Evolutionary conservation across 225 moss, liverwort and hornwort genomes (phyloP).

Genomic region (Pleurozium schreberi): DNA sequence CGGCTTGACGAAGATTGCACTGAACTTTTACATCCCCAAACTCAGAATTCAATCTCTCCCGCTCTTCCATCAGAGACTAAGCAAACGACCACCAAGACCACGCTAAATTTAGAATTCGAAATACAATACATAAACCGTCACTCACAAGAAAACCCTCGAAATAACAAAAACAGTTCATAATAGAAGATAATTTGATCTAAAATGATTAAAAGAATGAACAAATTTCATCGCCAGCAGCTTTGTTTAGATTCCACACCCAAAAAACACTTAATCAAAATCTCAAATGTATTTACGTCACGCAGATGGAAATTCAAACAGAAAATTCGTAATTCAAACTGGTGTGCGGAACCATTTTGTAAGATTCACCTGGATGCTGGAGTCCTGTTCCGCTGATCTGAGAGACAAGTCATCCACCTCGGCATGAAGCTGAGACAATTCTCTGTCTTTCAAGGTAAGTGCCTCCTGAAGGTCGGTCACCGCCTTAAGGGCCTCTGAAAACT

Average conservation of each 20-base stretch:
- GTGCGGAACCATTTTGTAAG: not conserved
- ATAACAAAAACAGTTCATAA: rapidly evolving
- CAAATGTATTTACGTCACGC: not conserved
- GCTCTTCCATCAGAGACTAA: conserved; percentile 31
- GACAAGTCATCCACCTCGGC: conserved; percentile 28
- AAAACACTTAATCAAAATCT: not conserved
- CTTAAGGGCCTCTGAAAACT: not conserved
- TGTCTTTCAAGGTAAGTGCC: conserved; percentile 23
- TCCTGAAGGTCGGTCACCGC: conserved; percentile 21
- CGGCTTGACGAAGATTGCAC: conserved; percentile 1
- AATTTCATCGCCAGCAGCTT: no score
- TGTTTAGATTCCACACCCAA: not conserved
- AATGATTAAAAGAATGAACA: not conserved
- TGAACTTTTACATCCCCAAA: conserved; percentile 5
- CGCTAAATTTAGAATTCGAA: not conserved
- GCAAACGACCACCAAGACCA: not conserved
- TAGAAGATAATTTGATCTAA: rapidly evolving
- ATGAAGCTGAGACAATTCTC: conserved; percentile 30
- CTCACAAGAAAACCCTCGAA: no score
- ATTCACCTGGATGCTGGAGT: not conserved
- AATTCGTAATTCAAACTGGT: not conserved
- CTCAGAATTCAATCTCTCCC: conserved; percentile 21
- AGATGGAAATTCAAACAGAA: not conserved
- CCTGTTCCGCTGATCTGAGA: conserved; percentile 14
- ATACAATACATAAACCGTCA: not conserved